These are phyloP conservation scores for Buddleja alternifolia DNA, from an alignment of 257 asterid genomes.

Conservation along the genomic window DNA sequence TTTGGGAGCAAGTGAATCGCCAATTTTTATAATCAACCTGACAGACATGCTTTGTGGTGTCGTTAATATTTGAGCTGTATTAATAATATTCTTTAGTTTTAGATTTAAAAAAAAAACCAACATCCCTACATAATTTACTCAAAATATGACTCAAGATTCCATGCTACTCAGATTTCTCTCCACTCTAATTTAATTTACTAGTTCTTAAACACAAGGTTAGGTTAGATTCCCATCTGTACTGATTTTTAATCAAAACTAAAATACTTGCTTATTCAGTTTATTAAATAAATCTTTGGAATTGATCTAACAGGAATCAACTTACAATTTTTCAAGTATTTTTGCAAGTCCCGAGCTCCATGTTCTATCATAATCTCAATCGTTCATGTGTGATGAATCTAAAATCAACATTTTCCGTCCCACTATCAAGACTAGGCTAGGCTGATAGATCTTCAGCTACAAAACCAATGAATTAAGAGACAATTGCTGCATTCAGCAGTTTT, in stretches of 20 bases:
- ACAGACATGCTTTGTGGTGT: slow-evolving; percentile 66
- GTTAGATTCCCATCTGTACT: slow-evolving; percentile 11
- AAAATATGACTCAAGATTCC: slow-evolving; percentile 29
- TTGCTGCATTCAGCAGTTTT: slow-evolving; percentile 34
- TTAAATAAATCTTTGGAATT: background rate
- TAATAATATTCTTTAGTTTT: slow-evolving; percentile 34
- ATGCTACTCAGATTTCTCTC: slow-evolving; percentile 36
- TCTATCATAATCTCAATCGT: too few relatives aligned
- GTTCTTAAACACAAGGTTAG: slow-evolving; percentile 32
- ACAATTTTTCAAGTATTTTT: background rate
- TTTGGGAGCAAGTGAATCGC: slow-evolving; percentile 50
- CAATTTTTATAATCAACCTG: slow-evolving; percentile 51
- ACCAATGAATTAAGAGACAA: slow-evolving; percentile 32
- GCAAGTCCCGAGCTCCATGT: too few relatives aligned
- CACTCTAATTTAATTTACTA: background rate
- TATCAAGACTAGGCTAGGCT: background rate
- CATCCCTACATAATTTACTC: slow-evolving; percentile 35
- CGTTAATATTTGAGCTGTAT: slow-evolving; percentile 52
- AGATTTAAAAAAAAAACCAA: slow-evolving; percentile 32
- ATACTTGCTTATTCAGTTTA: too few relatives aligned
- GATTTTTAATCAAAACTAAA: background rate
- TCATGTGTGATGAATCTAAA: too few relatives aligned
- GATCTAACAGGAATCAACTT: slow-evolving; percentile 25
- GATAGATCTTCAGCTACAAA: slow-evolving; percentile 20
- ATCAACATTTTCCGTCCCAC: too few relatives aligned